Evolutionary conservation across 1,284 basidiomycete species (phyloP).

Genomic region (Leucoagaricus sp.): DNA sequence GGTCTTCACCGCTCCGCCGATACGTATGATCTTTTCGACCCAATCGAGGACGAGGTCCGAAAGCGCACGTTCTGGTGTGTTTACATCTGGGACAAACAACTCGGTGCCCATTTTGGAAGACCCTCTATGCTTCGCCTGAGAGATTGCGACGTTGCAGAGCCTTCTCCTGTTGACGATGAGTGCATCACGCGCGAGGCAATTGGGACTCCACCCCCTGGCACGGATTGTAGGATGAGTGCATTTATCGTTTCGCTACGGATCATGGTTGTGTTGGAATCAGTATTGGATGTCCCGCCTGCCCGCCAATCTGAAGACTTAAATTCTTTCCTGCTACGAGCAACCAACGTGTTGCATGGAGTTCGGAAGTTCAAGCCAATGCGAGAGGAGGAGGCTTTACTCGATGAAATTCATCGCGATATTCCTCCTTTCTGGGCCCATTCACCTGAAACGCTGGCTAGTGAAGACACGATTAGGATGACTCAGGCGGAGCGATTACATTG

Average conservation of each 20-base stretch:
- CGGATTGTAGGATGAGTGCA: slow-evolving; percentile 75
- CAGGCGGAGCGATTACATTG: slow-evolving; percentile 86
- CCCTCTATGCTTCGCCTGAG: slow-evolving; percentile 82
- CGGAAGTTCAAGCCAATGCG: slow-evolving; percentile 64
- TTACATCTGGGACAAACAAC: slow-evolving; percentile 92
- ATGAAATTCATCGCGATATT: slow-evolving; percentile 73
- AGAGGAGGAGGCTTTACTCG: slow-evolving; percentile 79
- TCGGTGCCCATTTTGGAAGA: slow-evolving; percentile 81
- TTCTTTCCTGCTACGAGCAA: slow-evolving; percentile 63
- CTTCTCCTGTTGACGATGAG: slow-evolving; percentile 85
- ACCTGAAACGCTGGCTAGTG: slow-evolving; percentile 78
- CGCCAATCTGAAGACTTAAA: slow-evolving; percentile 55
- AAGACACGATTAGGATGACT: slow-evolving; percentile 85
- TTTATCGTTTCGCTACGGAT: slow-evolving; percentile 77
- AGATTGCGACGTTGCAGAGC: slow-evolving; percentile 87
- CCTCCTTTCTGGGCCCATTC: slow-evolving; percentile 81
- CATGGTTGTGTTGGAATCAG: slow-evolving; percentile 82
- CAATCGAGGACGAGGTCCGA: slow-evolving; percentile 84
- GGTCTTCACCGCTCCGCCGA: slow-evolving; percentile 86
- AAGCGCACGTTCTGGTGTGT: slow-evolving; percentile 94
- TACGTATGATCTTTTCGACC: slow-evolving; percentile 86
- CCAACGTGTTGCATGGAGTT: slow-evolving; percentile 54
- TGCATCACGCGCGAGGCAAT: slow-evolving; percentile 76
- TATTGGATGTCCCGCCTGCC: slow-evolving; percentile 70
- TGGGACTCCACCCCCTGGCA: slow-evolving; percentile 66